Percentiles rank a stretch among this genome's conserved stretches.
Conservation (phyloP, 768 basidiomycete genomes). For the Amanita muscaria region DNA sequence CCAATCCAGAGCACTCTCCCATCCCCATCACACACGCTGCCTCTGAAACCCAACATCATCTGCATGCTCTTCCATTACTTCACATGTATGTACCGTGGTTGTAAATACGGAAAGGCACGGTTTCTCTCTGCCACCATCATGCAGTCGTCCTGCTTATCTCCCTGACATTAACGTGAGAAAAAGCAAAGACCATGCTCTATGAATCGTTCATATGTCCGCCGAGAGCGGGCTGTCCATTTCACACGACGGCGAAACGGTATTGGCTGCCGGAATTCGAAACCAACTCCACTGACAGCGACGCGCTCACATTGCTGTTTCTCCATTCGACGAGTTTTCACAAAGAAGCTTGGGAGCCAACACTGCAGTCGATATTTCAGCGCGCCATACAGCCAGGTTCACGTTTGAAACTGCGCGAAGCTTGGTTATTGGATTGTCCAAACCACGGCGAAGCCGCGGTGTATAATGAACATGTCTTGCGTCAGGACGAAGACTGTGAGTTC, state of each 20-base stretch:
- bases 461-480: constrained; percentile 40
- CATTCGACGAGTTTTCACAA: constrained; percentile 72
- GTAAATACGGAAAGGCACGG: too few species aligned
- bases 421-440: constrained; percentile 66
- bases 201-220: constrained; percentile 27
- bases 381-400: constrained; percentile 7
- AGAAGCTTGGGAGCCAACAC: constrained; percentile 61
- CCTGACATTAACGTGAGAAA: too few species aligned
- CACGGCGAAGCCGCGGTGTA: constrained; percentile 53
- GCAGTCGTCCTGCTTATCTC: too few species aligned
- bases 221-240: constrained; percentile 34
- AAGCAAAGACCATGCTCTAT: neutral
- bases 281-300: constrained; percentile 29
- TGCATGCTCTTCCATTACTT: too few species aligned
- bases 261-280: constrained; percentile 31
- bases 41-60: too few species aligned
- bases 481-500: constrained; percentile 36
- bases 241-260: constrained; percentile 50
- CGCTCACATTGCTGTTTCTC: constrained; percentile 49
- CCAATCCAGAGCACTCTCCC: too few species aligned
- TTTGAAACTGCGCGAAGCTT: constrained; percentile 46
- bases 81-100: too few species aligned
- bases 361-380: constrained; percentile 36
- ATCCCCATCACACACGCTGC: too few species aligned
- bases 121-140: too few species aligned